phyloP scores from a whole-genome alignment of 1,284 basidiomycete species.

The Boletellus dicymbophilus region DNA sequence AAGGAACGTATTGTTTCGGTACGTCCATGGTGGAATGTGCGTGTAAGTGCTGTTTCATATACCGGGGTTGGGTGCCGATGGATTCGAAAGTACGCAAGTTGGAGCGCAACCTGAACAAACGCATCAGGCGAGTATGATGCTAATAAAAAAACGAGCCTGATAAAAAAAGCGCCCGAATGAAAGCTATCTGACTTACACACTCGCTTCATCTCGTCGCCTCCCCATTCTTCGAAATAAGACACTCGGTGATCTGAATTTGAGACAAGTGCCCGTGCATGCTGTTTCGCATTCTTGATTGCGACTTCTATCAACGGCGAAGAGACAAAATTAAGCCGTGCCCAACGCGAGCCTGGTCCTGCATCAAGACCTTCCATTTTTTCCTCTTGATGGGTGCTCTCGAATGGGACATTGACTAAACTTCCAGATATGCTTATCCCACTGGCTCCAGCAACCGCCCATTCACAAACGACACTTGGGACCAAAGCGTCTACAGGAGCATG shows the following conservation, averaged over 20 bases:
- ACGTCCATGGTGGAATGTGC: conserved; percentile 88
- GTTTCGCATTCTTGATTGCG: conserved; percentile 64
- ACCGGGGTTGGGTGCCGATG: conserved; percentile 84
- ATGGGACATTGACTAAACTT: conserved; percentile 13
- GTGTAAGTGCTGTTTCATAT: conserved; percentile 94
- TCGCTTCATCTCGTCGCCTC: conserved; percentile 89
- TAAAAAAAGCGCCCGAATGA: neutral
- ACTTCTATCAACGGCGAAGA: conserved; percentile 61
- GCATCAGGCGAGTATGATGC: conserved; percentile 85
- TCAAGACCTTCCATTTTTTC: conserved; percentile 7
- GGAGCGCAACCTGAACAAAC: conserved; percentile 70
- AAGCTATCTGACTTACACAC: conserved; percentile 50
- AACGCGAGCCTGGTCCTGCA: conserved; percentile 32
- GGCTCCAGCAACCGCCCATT: conserved; percentile 63
- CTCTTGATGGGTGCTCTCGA: conserved; percentile 11
- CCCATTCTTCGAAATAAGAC: conserved; percentile 87
- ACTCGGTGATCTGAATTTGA: conserved; percentile 85
- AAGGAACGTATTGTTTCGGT: conserved; percentile 92
- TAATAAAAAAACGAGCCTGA: conserved; percentile 31
- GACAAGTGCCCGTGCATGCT: conserved; percentile 62
- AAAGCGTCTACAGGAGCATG: conserved; percentile 93
- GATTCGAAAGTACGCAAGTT: conserved; percentile 89
- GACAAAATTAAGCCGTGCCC: conserved; percentile 78
- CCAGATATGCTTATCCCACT: conserved; percentile 26
- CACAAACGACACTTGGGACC: conserved; percentile 88